These are phyloP conservation scores for Tricholoma furcatifolium DNA, from an alignment of 768 basidiomycete species.

Conservation along the genomic window DNA sequence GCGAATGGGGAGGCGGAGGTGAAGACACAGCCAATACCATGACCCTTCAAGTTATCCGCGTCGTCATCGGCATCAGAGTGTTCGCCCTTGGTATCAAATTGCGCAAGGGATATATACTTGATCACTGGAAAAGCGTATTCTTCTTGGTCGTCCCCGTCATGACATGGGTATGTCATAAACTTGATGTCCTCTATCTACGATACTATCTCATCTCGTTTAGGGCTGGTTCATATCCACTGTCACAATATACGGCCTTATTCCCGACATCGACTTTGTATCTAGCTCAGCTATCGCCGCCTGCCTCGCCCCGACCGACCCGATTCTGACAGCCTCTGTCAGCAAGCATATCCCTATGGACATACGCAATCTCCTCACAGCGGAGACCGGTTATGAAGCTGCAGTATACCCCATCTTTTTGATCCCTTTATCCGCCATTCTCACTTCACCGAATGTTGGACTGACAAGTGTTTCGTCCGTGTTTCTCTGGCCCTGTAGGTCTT, in stretches of 20 bases:
- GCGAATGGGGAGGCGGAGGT: slow-evolving; percentile 60
- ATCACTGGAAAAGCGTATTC: slow-evolving; percentile 90
- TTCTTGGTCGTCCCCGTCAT: slow-evolving; percentile 83
- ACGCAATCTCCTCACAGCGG: slow-evolving; percentile 62
- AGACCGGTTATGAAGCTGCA: slow-evolving; percentile 94
- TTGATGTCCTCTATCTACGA: background rate
- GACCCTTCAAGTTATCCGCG: slow-evolving; percentile 89
- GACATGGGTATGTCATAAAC: slow-evolving; percentile 65
- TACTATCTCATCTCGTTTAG: slow-evolving; percentile 32
- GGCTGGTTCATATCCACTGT: slow-evolving; percentile 95
- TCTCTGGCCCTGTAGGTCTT: slow-evolving; percentile 78
- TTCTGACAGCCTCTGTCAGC: slow-evolving; percentile 90
- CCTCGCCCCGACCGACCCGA: slow-evolving; percentile 93
- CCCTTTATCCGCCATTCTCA: too few relatives aligned
- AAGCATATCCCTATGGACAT: slow-evolving; percentile 92
- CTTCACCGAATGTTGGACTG: slow-evolving; percentile 48
- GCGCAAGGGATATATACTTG: slow-evolving; percentile 90
- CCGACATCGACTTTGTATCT: slow-evolving; percentile 85
- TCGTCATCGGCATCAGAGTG: slow-evolving; percentile 94
- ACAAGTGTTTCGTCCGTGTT: slow-evolving; percentile 87
- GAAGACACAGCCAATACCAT: slow-evolving; percentile 63
- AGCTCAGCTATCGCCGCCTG: slow-evolving; percentile 90
- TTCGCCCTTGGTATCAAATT: slow-evolving; percentile 98
- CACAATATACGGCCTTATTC: slow-evolving; percentile 90
- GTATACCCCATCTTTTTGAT: slow-evolving; percentile 91